Conservation (phyloP, 768 basidiomycete species). For the Leccinum variicolor region DNA sequence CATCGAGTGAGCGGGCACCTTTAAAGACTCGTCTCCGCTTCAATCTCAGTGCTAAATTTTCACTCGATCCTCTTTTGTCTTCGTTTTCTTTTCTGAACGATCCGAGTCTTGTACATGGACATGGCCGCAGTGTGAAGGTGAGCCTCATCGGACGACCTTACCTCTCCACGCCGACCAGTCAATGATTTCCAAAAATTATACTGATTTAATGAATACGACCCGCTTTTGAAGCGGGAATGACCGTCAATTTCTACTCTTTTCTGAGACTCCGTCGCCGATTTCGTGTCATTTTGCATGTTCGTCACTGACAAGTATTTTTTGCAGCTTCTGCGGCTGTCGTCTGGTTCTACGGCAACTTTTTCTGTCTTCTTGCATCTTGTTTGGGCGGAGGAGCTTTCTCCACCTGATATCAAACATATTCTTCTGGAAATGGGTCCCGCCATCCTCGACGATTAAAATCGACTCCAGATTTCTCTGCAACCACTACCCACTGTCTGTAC, state of each 20-base stretch:
- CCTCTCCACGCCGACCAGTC: not conserved
- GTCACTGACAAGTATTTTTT: not conserved
- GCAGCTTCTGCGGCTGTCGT: not conserved
- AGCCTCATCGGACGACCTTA: not conserved
- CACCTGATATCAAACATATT: not conserved
- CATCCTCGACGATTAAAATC: not conserved
- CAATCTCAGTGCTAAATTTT: not conserved
- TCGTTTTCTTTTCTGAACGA: not conserved
- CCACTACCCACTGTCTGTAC: not conserved
- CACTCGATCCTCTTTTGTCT: not conserved
- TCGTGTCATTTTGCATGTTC: not conserved
- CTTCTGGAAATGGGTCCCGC: not conserved
- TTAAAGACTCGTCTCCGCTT: too few species aligned
- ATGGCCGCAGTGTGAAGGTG: not conserved
- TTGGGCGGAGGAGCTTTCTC: not conserved
- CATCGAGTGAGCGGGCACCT: too few species aligned
- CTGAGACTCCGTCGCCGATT: not conserved
- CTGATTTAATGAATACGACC: constrained; percentile 17
- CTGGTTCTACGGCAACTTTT: not conserved
- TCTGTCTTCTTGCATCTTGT: not conserved
- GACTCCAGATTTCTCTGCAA: not conserved
- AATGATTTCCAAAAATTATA: constrained; percentile 4
- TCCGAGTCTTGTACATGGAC: not conserved
- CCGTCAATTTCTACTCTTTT: not conserved
- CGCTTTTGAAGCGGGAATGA: constrained; percentile 5